Conservation (phyloP, 495 filamentous ascomycete genomes). For the Bathelium albidoporum region DNA sequence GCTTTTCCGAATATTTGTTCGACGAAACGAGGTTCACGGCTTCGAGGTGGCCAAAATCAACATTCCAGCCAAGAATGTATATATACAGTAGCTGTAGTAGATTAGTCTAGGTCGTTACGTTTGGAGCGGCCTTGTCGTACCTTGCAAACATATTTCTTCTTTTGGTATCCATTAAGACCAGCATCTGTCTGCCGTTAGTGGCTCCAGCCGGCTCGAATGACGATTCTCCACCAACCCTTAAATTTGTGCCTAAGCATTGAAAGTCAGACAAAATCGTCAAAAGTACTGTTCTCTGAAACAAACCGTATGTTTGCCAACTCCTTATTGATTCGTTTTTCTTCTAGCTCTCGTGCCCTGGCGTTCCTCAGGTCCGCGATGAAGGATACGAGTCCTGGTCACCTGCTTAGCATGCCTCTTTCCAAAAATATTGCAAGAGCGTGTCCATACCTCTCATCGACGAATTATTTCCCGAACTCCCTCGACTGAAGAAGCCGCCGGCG, state of each 20-base stretch:
- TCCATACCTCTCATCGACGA: conserved; percentile 21
- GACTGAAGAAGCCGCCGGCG: conserved; percentile 30
- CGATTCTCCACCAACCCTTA: conserved; percentile 44
- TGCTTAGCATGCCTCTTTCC: conserved; percentile 18
- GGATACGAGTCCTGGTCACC: conserved; percentile 65
- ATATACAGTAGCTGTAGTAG: conserved; percentile 76
- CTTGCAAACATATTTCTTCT: conserved; percentile 99
- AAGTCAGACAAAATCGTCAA: neutral
- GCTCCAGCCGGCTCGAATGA: neutral
- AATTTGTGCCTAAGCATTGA: conserved; percentile 56
- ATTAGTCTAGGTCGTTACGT: neutral
- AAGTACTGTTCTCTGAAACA: conserved; percentile 12
- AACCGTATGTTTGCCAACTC: conserved; percentile 94
- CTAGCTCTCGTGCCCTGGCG: conserved; percentile 85
- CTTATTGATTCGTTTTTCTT: conserved; percentile 99
- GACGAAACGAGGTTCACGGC: conserved; percentile 96
- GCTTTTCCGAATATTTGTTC: conserved; percentile 97
- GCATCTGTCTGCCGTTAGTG: conserved; percentile 17
- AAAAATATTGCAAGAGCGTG: neutral
- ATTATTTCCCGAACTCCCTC: conserved; percentile 25
- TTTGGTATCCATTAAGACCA: conserved; percentile 80
- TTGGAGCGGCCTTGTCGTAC: conserved; percentile 28
- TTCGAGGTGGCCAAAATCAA: conserved; percentile 97
- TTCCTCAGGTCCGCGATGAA: conserved; percentile 98
- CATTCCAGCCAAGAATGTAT: conserved; percentile 98